Percentiles rank a stretch among this genome's conserved stretches.
These are phyloP conservation scores for Cytospora piceicola DNA, from an alignment of 2,329 filamentous ascomycete genomes.

Conservation along the genomic window DNA sequence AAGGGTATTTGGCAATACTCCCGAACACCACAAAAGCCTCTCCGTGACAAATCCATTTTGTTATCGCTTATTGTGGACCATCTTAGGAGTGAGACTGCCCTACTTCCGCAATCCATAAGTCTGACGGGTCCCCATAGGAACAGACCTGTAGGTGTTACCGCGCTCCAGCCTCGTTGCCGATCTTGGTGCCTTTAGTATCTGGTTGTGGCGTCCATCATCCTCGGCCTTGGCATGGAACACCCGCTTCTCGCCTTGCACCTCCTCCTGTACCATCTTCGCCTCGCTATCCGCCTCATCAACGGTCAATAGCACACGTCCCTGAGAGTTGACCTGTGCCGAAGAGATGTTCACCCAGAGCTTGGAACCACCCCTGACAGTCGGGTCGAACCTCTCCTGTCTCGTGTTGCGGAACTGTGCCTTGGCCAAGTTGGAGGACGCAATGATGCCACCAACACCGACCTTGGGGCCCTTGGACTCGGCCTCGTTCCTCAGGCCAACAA, in stretches of 20 bases:
- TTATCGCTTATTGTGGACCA: background rate
- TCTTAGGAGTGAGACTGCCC: background rate
- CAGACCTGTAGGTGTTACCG: background rate
- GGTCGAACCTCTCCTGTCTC: conserved; percentile 45
- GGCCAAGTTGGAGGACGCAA: conserved; percentile 45
- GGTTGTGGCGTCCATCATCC: conserved; percentile 39
- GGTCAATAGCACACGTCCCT: conserved; percentile 52
- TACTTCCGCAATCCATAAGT: background rate
- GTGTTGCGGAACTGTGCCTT: background rate
- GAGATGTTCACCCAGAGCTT: conserved; percentile 57
- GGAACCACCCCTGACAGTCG: conserved; percentile 53
- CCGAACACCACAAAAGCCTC: background rate
- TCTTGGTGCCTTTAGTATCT: background rate
- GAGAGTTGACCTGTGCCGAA: conserved; percentile 51
- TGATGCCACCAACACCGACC: conserved; percentile 60
- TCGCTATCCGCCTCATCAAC: conserved; percentile 45
- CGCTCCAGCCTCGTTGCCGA: background rate
- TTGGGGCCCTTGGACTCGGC: conserved; percentile 39
- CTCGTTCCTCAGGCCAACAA: conserved; percentile 35
- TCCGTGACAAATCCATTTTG: background rate
- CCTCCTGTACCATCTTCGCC: conserved; percentile 51
- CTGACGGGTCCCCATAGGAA: background rate
- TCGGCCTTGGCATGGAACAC: conserved; percentile 40
- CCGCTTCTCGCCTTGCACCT: conserved; percentile 44
- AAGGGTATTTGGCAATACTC: background rate